These are phyloP conservation scores for Epichloe brachyelytri DNA, from an alignment of 2,329 filamentous ascomycete genomes.

Conservation along the genomic window DNA sequence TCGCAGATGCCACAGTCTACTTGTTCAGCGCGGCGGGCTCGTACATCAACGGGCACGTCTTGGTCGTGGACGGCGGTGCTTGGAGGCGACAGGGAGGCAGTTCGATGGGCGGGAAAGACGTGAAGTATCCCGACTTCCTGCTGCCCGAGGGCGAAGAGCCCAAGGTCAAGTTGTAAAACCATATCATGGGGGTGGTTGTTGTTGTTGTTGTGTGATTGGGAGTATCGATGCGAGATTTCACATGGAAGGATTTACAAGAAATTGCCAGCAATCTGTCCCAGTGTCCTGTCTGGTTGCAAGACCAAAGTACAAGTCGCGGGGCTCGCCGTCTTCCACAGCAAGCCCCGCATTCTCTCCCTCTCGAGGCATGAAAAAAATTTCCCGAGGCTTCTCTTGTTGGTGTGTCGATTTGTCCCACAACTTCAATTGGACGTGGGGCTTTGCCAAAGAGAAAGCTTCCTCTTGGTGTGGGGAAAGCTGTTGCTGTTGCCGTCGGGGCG, in stretches of 20 bases:
- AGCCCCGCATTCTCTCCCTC: neutral
- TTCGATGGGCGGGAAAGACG: conserved; percentile 32
- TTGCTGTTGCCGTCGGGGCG: neutral
- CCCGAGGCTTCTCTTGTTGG: too few species aligned
- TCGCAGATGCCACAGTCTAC: conserved; percentile 84
- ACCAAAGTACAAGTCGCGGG: neutral
- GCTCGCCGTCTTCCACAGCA: neutral
- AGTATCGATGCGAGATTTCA: too few species aligned
- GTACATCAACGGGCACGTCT: conserved; percentile 70
- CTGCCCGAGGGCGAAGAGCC: conserved; percentile 17
- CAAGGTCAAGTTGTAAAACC: conserved; percentile 28
- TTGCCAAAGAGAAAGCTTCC: too few species aligned
- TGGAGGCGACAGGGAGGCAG: conserved; percentile 39
- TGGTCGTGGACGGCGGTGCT: conserved; percentile 58
- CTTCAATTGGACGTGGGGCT: too few species aligned
- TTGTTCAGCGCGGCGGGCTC: conserved; percentile 76
- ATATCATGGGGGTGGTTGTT: neutral
- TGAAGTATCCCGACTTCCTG: conserved; percentile 41
- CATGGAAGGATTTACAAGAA: too few species aligned
- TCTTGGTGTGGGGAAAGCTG: neutral
- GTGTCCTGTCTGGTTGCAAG: too few species aligned
- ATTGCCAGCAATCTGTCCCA: too few species aligned
- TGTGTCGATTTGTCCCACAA: too few species aligned
- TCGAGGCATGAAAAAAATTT: too few species aligned
- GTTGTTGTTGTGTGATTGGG: too few species aligned